These are phyloP conservation scores for Xylariaceae sp. DNA, from an alignment of 2,329 filamentous ascomycete genomes.

Conservation along the genomic window DNA sequence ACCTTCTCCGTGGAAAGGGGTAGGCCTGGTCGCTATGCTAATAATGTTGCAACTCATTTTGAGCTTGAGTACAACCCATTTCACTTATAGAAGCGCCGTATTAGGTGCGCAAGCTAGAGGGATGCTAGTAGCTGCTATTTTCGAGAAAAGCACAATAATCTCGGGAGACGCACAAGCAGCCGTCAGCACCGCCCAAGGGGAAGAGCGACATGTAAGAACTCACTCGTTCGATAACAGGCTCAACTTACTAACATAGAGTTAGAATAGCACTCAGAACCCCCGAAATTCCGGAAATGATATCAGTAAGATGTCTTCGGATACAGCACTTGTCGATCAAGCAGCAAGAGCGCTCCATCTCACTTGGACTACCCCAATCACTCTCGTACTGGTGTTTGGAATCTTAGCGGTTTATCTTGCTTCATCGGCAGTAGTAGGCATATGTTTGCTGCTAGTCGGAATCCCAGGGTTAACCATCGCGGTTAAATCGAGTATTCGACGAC, in stretches of 20 bases:
- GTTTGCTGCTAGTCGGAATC: constrained; percentile 55
- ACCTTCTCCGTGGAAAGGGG: constrained; percentile 70
- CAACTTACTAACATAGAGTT: constrained; percentile 56
- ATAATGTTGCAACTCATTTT: constrained; percentile 80
- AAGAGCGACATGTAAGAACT: constrained; percentile 35
- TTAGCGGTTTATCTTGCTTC: constrained; percentile 86
- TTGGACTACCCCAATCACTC: constrained; percentile 81
- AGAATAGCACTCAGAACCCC: background rate
- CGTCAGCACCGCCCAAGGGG: constrained; percentile 48
- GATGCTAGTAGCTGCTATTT: constrained; percentile 79
- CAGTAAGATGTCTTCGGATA: constrained; percentile 90
- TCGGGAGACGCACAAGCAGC: constrained; percentile 59
- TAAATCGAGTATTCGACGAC: constrained; percentile 69
- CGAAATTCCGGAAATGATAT: constrained; percentile 74
- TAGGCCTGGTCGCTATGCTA: constrained; percentile 81
- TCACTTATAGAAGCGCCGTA: constrained; percentile 85
- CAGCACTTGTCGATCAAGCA: constrained; percentile 84
- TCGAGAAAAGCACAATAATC: constrained; percentile 85
- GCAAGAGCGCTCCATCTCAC: constrained; percentile 83
- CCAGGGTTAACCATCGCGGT: constrained; percentile 68
- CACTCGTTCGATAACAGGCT: constrained; percentile 40
- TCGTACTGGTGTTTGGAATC: constrained; percentile 74
- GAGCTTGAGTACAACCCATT: constrained; percentile 79
- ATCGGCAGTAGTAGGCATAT: constrained; percentile 78
- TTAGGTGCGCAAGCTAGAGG: constrained; percentile 79